phyloP scores from a whole-genome alignment of 2,329 filamentous ascomycete species.

The Pseudogymnoascus sp. region DNA sequence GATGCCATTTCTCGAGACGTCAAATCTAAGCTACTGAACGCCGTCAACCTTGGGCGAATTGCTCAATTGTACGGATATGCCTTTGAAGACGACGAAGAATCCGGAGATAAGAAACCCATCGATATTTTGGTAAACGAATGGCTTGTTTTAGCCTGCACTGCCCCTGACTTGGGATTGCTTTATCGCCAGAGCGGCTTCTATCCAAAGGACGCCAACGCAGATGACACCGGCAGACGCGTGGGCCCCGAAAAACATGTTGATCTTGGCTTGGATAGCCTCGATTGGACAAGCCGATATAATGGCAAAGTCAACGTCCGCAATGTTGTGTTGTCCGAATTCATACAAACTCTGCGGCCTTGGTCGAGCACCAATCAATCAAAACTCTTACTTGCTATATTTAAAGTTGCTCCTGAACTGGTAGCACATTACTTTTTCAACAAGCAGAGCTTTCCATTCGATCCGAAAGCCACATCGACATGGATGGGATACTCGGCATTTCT shows the following conservation, averaged over 20 bases:
- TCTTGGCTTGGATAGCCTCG: constrained; percentile 58
- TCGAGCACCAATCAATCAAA: constrained; percentile 73
- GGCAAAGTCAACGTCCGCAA: constrained; percentile 69
- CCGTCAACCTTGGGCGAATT: constrained; percentile 63
- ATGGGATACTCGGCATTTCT: constrained; percentile 86
- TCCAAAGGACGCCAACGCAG: constrained; percentile 57
- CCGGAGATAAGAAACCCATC: constrained; percentile 44
- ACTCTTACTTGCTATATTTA: constrained; percentile 71
- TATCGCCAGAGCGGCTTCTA: constrained; percentile 77
- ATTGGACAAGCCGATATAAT: constrained; percentile 59
- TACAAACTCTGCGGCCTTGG: constrained; percentile 73
- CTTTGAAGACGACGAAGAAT: constrained; percentile 38
- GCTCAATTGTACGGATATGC: constrained; percentile 60
- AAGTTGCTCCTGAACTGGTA: constrained; percentile 72
- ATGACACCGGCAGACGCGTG: constrained; percentile 35
- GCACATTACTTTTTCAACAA: constrained; percentile 80
- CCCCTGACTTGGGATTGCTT: constrained; percentile 61
- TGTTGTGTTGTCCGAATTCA: constrained; percentile 66
- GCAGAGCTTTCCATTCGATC: constrained; percentile 74
- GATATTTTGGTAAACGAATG: constrained; percentile 66
- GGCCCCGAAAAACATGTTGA: constrained; percentile 38
- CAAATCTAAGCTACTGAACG: constrained; percentile 69
- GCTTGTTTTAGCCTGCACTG: constrained; percentile 66
- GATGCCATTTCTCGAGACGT: constrained; percentile 60
- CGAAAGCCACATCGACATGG: constrained; percentile 88